Evolutionary conservation across 768 basidiomycete genomes (phyloP), one percentile per base, ranked within the genome.

Genomic region (Serendipita sp.): DNA sequence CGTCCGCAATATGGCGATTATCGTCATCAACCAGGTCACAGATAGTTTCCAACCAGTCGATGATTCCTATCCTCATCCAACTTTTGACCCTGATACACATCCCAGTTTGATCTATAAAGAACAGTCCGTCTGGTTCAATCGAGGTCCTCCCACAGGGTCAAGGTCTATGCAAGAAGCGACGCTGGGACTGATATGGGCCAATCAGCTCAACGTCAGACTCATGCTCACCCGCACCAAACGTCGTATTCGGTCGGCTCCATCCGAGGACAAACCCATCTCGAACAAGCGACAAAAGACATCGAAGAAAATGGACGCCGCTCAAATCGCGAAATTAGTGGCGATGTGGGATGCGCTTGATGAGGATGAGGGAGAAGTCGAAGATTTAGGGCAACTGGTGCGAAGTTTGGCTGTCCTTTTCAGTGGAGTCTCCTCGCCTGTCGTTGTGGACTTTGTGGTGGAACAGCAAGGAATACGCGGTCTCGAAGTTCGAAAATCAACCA

Each of bases 141-240:
- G 84, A 17, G 24, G 78, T 82, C 67, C 80, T 75, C 61, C 70
- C 81, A 24, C 77, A 80, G 0, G 81, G 81, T 7, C 1, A 82
- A 82, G 64, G 75, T 24, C 78, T 63, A 72, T 71, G 48, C 91
- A 92, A 69, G 88, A 95, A 72, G 91, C 88, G 0, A 82, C 81
- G 42, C 75, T 98, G 1, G 94, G 94, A 2, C 82, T 96, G 60
- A 84, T 83, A 7, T 98, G 95, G 95, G 88, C 94, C 16, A 97
- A 95, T 71, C 86, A 90, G 68, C 77, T 98, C 63, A 94, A 95
- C 67, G 79, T 78, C 3, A 81, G 95, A 24, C 79, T 97, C 50
- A 84, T 95, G 78, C 79, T 96, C 60, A 81, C 79, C 45, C 81
- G 90, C 31, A 93, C 92, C 0, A 81, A 80, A 9, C 76, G 90